Percentiles rank a stretch among this genome's conserved stretches.
phyloP scores from a whole-genome alignment of 2,329 filamentous ascomycete species.

The Talaromyces sp. region DNA sequence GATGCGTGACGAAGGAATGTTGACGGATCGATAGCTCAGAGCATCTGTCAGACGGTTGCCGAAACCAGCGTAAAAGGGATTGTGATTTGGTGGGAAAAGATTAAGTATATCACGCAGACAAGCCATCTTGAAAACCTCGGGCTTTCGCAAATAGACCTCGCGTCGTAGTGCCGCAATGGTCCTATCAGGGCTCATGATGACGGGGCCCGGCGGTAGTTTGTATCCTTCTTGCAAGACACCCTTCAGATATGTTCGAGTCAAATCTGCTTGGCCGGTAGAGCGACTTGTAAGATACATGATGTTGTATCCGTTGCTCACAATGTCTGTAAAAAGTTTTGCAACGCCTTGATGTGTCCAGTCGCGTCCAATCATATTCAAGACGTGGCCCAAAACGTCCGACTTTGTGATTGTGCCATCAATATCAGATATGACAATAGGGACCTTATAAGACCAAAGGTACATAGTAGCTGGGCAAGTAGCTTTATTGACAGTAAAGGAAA shows the following conservation, averaged over 20 bases:
- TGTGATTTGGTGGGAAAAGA: constrained; percentile 71
- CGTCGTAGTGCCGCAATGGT: constrained; percentile 89
- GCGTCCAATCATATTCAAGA: constrained; percentile 91
- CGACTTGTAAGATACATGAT: constrained; percentile 97
- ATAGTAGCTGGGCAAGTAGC: constrained; percentile 89
- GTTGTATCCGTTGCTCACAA: constrained; percentile 93
- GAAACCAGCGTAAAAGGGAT: constrained; percentile 94
- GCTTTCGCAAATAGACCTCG: constrained; percentile 92
- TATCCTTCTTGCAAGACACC: constrained; percentile 86
- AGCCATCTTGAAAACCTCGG: constrained; percentile 99
- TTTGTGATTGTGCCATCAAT: constrained; percentile 99
- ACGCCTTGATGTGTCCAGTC: constrained; percentile 98
- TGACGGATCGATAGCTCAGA: constrained; percentile 90
- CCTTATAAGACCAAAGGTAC: constrained; percentile 89
- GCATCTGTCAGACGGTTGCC: constrained; percentile 96
- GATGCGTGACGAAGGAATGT: constrained; percentile 89
- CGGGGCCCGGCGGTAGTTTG: constrained; percentile 80
- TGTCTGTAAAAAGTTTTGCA: constrained; percentile 95
- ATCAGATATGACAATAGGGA: constrained; percentile 94
- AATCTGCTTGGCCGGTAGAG: constrained; percentile 90
- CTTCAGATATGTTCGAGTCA: constrained; percentile 80
- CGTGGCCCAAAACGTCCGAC: constrained; percentile 88
- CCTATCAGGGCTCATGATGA: constrained; percentile 90
- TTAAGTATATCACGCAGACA: constrained; percentile 91
- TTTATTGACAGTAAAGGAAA: constrained; percentile 95